Conservation (phyloP, 371 early-diverging fungal species). For the Zychaea mexicana region DNA sequence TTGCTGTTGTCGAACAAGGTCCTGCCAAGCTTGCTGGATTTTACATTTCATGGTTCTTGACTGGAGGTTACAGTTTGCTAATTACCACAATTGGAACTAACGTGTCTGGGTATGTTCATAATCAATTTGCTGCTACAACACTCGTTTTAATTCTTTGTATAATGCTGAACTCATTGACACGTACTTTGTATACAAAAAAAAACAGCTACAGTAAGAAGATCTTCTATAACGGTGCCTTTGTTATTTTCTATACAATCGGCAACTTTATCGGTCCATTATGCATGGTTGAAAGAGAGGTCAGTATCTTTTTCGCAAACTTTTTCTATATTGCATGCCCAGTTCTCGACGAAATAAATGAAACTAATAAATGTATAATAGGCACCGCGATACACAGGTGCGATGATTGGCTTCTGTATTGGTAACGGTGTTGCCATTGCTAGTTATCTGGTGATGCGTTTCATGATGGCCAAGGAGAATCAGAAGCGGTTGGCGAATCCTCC, state of each 20-base stretch:
- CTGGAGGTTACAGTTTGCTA: conserved; percentile 15
- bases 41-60: conserved; percentile 25
- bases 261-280: conserved; percentile 29
- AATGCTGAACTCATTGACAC: conserved; percentile 1
- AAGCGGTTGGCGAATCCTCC: conserved; percentile 18
- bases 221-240: conserved; percentile 31
- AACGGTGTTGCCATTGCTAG: conserved; percentile 27
- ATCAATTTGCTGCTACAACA: neutral
- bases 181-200: conserved; percentile 7
- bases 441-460: conserved; percentile 22
- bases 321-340: too few relatives aligned
- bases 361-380: neutral
- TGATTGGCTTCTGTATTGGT: conserved; percentile 28
- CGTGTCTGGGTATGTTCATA: conserved; percentile 1
- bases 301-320: too few relatives aligned
- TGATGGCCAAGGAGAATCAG: conserved; percentile 20
- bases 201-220: conserved; percentile 29
- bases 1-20: neutral
- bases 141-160: conserved; percentile 19
- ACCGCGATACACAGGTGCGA: conserved; percentile 23
- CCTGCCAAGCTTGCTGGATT: conserved; percentile 30
- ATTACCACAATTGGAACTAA: conserved; percentile 21
- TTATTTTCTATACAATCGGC: conserved; percentile 32
- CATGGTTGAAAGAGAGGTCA: conserved; percentile 12
- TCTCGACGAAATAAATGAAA: too few relatives aligned